phyloP scores from a whole-genome alignment of 2,329 filamentous ascomycete genomes.

The Apiospora marii region DNA sequence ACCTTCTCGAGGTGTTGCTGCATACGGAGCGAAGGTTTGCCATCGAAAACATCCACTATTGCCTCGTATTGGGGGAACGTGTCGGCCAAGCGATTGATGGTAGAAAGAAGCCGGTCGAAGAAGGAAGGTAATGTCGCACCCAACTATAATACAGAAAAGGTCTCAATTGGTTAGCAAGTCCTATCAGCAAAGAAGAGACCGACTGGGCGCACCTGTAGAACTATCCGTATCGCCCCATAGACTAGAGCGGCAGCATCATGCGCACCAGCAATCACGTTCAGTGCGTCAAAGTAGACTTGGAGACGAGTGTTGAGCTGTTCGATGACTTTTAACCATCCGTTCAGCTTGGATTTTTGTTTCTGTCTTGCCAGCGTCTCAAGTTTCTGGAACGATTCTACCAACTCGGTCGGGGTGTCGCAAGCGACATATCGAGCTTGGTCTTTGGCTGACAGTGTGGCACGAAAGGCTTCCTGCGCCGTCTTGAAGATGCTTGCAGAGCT shows the following conservation, averaged over 20 bases:
- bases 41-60: not conserved
- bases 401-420: not conserved
- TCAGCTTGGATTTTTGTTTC: not conserved
- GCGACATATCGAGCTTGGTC: not conserved
- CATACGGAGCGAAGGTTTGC: not conserved
- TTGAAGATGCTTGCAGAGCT: not conserved
- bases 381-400: not conserved
- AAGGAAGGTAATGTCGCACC: not conserved
- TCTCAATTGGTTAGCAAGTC: not conserved
- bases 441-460: not conserved
- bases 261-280: not conserved
- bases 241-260: not conserved
- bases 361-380: not conserved
- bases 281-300: not conserved
- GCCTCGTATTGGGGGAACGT: not conserved
- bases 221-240: not conserved
- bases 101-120: not conserved
- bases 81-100: not conserved
- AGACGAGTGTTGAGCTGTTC: not conserved
- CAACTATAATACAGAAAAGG: not conserved
- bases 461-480: not conserved
- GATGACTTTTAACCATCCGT: not conserved
- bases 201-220: not conserved
- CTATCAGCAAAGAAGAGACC: not conserved
- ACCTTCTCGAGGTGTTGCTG: not conserved